Conservation (phyloP, 2,329 filamentous ascomycete genomes). For the Fusarium sp. region DNA sequence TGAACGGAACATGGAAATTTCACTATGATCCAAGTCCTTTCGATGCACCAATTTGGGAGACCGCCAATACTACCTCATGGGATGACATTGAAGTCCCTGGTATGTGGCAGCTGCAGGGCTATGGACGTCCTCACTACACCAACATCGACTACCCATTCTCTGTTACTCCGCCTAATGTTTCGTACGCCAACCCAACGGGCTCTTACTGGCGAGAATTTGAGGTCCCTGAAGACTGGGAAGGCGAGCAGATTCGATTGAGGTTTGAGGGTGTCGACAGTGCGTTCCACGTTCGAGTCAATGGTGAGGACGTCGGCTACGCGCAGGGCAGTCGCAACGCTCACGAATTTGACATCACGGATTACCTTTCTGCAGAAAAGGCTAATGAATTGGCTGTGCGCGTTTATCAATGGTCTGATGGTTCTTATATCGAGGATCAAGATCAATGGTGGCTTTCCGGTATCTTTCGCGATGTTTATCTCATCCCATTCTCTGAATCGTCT, state of each 20-base stretch:
- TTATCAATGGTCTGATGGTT: constrained; percentile 78
- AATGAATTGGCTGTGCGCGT: constrained; percentile 74
- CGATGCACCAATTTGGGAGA: constrained; percentile 12
- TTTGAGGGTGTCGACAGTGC: constrained; percentile 81
- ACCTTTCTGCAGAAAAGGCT: constrained; percentile 56
- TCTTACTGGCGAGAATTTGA: constrained; percentile 70
- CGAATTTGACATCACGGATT: constrained; percentile 75
- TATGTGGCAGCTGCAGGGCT: constrained; percentile 77
- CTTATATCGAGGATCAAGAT: constrained; percentile 77
- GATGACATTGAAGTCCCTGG: constrained; percentile 69
- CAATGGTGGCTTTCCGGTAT: constrained; percentile 73
- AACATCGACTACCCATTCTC: constrained; percentile 76
- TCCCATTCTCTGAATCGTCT: constrained; percentile 66
- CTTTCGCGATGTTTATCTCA: constrained; percentile 74
- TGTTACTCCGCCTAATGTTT: constrained; percentile 72
- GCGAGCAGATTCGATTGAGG: constrained; percentile 70
- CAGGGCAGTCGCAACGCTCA: constrained; percentile 78
- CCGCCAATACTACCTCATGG: constrained; percentile 7
- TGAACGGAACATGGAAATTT: constrained; percentile 31
- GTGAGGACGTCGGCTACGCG: constrained; percentile 73
- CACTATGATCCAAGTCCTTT: constrained; percentile 22
- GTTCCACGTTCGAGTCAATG: constrained; percentile 78
- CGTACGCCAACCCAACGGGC: constrained; percentile 73
- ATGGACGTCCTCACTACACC: constrained; percentile 75
- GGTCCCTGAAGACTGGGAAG: constrained; percentile 59